Evolutionary conservation across 192 early-diverging fungal species (phyloP).

Genomic region (Podila epicladia): DNA sequence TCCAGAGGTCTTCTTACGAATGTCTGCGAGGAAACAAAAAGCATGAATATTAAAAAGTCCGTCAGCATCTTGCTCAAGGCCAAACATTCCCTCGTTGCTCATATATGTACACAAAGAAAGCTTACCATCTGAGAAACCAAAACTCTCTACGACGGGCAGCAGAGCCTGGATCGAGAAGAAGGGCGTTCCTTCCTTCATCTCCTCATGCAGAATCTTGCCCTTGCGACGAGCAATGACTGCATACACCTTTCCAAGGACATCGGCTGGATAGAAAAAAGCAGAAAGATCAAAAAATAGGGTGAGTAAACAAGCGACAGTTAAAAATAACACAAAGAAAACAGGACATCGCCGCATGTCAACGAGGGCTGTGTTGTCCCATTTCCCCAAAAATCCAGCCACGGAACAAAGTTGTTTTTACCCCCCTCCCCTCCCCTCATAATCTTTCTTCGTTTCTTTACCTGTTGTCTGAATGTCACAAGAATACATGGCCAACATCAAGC

Average conservation of each 20-base stretch:
- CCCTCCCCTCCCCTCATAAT: no score
- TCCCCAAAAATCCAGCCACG: background rate
- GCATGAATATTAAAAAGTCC: slow-evolving; percentile 9
- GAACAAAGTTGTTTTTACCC: no score
- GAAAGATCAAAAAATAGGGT: background rate
- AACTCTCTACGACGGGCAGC: slow-evolving; percentile 96
- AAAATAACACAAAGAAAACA: slow-evolving; percentile 1
- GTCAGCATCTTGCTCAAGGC: background rate
- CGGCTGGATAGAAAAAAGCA: slow-evolving; percentile 58
- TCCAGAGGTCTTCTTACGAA: slow-evolving; percentile 95
- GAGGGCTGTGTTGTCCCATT: background rate
- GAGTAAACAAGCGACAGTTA: background rate
- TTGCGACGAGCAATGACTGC: slow-evolving; percentile 89
- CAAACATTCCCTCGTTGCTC: background rate
- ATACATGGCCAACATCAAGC: slow-evolving; percentile 97
- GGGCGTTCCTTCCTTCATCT: slow-evolving; percentile 97
- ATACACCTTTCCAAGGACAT: slow-evolving; percentile 96
- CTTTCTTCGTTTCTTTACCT: slow-evolving; percentile 49
- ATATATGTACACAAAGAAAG: slow-evolving; percentile 54
- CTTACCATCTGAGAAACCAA: slow-evolving; percentile 92
- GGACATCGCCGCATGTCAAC: background rate
- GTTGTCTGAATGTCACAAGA: slow-evolving; percentile 95
- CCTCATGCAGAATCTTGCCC: slow-evolving; percentile 94
- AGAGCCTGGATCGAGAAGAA: slow-evolving; percentile 90
- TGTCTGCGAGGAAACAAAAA: slow-evolving; percentile 58